Conservation (phyloP, 202 grass and related monocot genomes). For the Schoenoplectus tabernaemontani region DNA sequence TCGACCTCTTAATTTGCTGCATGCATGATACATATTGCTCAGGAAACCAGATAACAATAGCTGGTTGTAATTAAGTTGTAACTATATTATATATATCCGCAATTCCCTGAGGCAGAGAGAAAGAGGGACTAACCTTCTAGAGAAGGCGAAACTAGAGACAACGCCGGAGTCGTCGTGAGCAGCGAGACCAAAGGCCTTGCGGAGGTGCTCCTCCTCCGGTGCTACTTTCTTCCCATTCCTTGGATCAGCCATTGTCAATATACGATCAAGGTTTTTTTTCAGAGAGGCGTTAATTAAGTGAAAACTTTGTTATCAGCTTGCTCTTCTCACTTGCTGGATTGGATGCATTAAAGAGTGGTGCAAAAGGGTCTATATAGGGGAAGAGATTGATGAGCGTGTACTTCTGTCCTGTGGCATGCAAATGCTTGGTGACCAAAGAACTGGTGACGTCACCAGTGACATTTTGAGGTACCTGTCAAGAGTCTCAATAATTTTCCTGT, state of each 20-base stretch:
- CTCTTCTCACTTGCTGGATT: background rate
- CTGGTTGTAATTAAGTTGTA: no score
- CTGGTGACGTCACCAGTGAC: background rate
- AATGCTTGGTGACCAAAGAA: background rate
- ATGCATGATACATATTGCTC: background rate
- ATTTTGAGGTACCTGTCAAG: background rate
- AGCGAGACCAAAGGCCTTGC: conserved; percentile 47
- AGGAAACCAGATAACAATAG: no score
- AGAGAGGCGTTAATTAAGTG: background rate
- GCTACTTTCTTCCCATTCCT: conserved; percentile 15
- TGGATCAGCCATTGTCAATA: conserved; percentile 23
- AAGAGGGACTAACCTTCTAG: conserved; percentile 44
- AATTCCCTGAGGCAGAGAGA: no score
- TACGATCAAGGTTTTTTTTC: background rate
- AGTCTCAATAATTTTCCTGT: no score
- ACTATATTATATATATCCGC: no score
- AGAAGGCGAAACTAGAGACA: conserved; percentile 53
- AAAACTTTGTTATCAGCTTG: background rate
- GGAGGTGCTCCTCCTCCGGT: conserved; percentile 28
- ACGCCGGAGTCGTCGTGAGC: conserved; percentile 57
- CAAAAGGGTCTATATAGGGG: background rate
- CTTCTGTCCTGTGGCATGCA: background rate
- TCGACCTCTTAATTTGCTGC: no score
- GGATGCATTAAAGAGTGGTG: background rate
- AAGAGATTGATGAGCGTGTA: background rate